phyloP scores from a whole-genome alignment of 768 basidiomycete species.

The Mycena polygramma region DNA sequence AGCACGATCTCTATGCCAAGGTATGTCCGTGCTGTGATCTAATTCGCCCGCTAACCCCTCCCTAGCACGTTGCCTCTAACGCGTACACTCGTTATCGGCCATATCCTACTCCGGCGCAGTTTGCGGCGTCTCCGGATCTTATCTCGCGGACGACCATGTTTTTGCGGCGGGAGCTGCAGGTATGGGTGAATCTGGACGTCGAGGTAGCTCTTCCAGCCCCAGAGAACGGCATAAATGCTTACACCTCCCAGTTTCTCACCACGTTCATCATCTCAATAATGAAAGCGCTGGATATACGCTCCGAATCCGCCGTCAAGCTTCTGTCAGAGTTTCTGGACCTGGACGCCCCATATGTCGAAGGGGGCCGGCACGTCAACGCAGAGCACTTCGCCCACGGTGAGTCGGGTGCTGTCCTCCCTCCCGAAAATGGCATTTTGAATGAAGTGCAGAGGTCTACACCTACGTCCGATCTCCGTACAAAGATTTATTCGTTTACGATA shows the following conservation, averaged over 20 bases:
- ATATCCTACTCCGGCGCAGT: slow-evolving; percentile 88
- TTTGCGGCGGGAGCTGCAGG: slow-evolving; percentile 85
- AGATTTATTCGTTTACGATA: slow-evolving; percentile 87
- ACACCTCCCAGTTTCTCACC: slow-evolving; percentile 78
- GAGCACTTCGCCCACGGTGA: slow-evolving; percentile 96
- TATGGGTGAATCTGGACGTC: slow-evolving; percentile 92
- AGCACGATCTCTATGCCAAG: slow-evolving; percentile 86
- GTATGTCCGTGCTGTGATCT: slow-evolving; percentile 54
- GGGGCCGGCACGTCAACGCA: slow-evolving; percentile 74
- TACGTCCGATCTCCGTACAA: slow-evolving; percentile 91
- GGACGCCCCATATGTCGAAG: slow-evolving; percentile 69
- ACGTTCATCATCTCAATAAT: slow-evolving; percentile 91
- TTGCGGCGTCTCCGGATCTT: slow-evolving; percentile 80
- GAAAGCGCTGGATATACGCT: slow-evolving; percentile 93
- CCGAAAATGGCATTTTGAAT: slow-evolving; percentile 20
- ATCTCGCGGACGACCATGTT: slow-evolving; percentile 85
- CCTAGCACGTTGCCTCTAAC: slow-evolving; percentile 93
- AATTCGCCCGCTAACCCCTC: slow-evolving; percentile 1
- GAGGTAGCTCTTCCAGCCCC: slow-evolving; percentile 63
- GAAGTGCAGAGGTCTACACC: slow-evolving; percentile 80
- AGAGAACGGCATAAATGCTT: slow-evolving; percentile 12
- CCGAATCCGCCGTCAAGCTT: slow-evolving; percentile 86
- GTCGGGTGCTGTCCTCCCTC: slow-evolving; percentile 39
- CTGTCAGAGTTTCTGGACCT: slow-evolving; percentile 92
- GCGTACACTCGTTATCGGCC: slow-evolving; percentile 88